Evolutionary conservation across 371 early-diverging fungal genomes (phyloP).

Genomic region (Dichotomocladium elegans): DNA sequence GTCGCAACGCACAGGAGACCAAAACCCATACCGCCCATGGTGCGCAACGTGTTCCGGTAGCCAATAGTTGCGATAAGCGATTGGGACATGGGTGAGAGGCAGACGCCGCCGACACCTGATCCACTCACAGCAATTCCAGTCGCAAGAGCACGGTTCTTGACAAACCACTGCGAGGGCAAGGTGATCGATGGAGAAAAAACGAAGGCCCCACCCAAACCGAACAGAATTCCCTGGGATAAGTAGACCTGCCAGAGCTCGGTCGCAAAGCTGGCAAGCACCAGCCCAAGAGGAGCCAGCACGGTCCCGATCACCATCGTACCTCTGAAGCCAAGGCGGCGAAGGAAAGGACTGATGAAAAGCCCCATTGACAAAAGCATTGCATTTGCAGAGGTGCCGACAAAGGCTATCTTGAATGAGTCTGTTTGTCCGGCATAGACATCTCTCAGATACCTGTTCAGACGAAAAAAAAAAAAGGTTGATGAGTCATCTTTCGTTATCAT

Average conservation of each 20-base stretch:
- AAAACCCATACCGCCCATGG: slow-evolving; percentile 30
- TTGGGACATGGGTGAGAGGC: slow-evolving; percentile 57
- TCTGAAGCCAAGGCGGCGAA: slow-evolving; percentile 52
- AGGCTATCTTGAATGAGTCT: slow-evolving; percentile 36
- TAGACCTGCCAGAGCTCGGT: slow-evolving; percentile 57
- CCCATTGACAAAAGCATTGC: slow-evolving; percentile 47
- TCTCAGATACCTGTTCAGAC: slow-evolving; percentile 29
- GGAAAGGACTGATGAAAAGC: slow-evolving; percentile 59
- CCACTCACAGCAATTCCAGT: slow-evolving; percentile 76
- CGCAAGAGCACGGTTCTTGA: slow-evolving; percentile 64
- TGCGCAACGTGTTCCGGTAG: slow-evolving; percentile 51
- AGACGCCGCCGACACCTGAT: slow-evolving; percentile 73
- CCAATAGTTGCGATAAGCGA: slow-evolving; percentile 47
- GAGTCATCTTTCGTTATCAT: not conserved
- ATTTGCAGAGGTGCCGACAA: slow-evolving; percentile 52
- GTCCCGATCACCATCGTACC: slow-evolving; percentile 59
- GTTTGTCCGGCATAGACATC: slow-evolving; percentile 29
- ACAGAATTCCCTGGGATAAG: slow-evolving; percentile 61
- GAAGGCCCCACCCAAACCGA: slow-evolving; percentile 51
- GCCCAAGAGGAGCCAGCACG: slow-evolving; percentile 42
- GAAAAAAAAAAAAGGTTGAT: not conserved
- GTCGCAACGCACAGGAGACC: slow-evolving; percentile 37
- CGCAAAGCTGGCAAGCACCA: slow-evolving; percentile 57
- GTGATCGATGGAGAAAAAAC: slow-evolving; percentile 62
- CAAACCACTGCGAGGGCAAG: slow-evolving; percentile 74